Conservation (phyloP, 2,329 filamentous ascomycete species). For the Epichloe gansuensis region DNA sequence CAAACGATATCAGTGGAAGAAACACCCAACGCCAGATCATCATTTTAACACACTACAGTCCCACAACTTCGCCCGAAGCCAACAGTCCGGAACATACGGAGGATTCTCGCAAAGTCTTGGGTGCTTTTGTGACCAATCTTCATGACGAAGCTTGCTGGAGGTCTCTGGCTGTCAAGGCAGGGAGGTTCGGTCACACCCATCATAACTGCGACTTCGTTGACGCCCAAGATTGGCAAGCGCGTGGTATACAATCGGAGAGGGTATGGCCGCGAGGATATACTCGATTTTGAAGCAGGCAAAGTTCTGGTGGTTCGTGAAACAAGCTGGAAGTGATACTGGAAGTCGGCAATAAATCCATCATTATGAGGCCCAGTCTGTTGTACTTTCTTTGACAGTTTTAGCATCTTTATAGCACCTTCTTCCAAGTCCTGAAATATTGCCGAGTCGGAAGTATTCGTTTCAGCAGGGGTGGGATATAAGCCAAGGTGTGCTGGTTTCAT, state of each 20-base stretch:
- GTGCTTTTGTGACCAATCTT: conserved; percentile 31
- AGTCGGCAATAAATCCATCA: no score
- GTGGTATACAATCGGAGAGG: conserved; percentile 24
- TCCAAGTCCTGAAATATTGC: no score
- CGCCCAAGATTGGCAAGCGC: conserved; percentile 12
- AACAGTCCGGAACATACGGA: background rate
- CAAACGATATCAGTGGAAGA: background rate
- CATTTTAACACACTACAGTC: conserved; percentile 5
- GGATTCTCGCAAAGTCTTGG: background rate
- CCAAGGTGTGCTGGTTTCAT: no score
- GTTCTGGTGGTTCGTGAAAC: background rate
- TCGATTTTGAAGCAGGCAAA: conserved; percentile 1
- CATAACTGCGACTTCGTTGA: conserved; percentile 28
- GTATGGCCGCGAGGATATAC: conserved; percentile 2
- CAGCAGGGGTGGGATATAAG: no score
- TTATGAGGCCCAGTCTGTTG: no score
- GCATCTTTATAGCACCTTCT: no score
- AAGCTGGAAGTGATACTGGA: no score
- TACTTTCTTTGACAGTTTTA: no score
- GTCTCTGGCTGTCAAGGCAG: conserved; percentile 21
- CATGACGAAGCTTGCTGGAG: conserved; percentile 25
- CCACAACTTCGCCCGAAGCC: background rate
- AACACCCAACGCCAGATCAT: background rate
- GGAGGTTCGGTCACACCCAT: conserved; percentile 39
- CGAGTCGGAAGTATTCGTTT: no score